Evolutionary conservation across 345 rosid species (phyloP), one percentile per base, ranked within the genome.

Genomic region (Aquilaria sinensis): DNA sequence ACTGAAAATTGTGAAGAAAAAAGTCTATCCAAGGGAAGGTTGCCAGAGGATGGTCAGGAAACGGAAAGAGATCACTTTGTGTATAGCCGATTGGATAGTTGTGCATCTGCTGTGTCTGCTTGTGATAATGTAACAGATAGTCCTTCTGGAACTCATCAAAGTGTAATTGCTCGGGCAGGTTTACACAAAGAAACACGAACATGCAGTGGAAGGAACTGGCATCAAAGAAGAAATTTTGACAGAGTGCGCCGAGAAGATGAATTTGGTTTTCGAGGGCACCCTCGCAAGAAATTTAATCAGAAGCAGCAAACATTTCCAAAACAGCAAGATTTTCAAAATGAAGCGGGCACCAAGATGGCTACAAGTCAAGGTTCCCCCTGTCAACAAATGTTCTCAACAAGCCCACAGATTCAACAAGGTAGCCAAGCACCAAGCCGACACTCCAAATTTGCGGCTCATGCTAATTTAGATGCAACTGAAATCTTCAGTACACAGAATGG

Each of bases 191-290:
- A 57, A 9, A 70, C 58, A 31, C 64, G 61, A 31, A 41, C 57
- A 33, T 58, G 60, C 63, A 37, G 71, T 61, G 68, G 70, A 64
- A 71, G 61, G 50, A 71, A 67, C 55, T 72, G 79, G 79, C 55
- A 71, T 67, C 76, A 73, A 45, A 77, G 56, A 62, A 74, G 59
- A 67, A 67, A 74, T 43, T n/a, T 67, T 5, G 76, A 71, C 59
- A 80, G 73, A 74, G 43, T 30, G 67, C 76, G 31, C 10, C 71
- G 78, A 70, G 96, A 85, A 66, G 67, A 53, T 13, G 83, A 72
- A 71, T 62, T 63, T 68, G 75, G 80, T 29, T 78, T 65, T 61
- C 76, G 69, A 32, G 89, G 86, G 65, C 77, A 71, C 63, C 58
- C 81, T 63, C 72, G 66, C 67, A 78, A 61, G 70, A 83, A 75